Base-by-base conservation (phyloP, 2,329 filamentous ascomycete species). In the Podosphaera fusca region DNA sequence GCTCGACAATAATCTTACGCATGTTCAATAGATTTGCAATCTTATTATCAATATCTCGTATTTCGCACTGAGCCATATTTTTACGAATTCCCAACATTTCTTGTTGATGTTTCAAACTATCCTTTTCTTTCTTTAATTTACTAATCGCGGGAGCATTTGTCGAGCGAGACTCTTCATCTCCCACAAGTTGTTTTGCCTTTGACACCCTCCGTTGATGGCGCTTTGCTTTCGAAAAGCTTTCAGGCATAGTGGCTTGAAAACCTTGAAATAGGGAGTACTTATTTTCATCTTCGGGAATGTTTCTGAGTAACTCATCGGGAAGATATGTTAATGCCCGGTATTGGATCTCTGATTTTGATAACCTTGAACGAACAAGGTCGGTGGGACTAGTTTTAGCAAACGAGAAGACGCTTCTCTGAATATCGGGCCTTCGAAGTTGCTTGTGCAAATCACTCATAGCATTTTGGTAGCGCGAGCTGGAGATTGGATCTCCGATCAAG, bases 11-110 rank as follows among this genome's bases (percentile, higher is more conserved):
- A 60, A 95, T 94, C 66, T 83, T 85, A 62, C 92, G 83, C 87
- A 96, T 95, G 60, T 81, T 87, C 63, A 87, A 84, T 57, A 98
- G 74, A 69, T 96, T 96, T 59, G 87, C 80, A 61, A 98, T 90
- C 70, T 96, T 98, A 71, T 85, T 89, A 71, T 98, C 92, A 60
- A 98, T 95, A 66, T 98, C 92, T 59, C 82, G 81, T 59, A 98
- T 96, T 70, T 98, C 92, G 61, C 87, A 85, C 65, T 87, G 92
- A 63, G 89, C 90, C 90, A 98, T 95, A 67, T 92, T 95, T 70
- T 98, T 98, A 59, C 92, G 80, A 60, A 96, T 81, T 2, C 84
- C 79, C 72, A 96, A 81, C 79, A 95, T 86, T 66, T 96, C 88
- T 63, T 98, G 74, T 62, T 87, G 80, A 69, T 94, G 88, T 72